phyloP scores from a whole-genome alignment of 331 rosid species.

The Rhamnella rubrinervis region DNA sequence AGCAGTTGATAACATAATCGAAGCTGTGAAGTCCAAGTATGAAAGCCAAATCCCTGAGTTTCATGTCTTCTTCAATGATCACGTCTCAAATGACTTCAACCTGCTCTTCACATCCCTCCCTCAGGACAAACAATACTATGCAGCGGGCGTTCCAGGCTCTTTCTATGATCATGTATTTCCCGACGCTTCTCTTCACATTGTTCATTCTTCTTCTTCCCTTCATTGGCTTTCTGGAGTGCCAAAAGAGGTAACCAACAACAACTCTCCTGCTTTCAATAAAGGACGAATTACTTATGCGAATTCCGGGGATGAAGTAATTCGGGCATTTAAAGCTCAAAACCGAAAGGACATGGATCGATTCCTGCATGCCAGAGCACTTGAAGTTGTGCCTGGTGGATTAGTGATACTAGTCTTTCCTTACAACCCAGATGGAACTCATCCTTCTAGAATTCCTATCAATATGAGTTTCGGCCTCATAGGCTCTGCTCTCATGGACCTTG shows the following conservation, averaged over 20 bases:
- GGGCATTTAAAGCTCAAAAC: constrained; percentile 16
- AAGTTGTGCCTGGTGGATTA: constrained; percentile 16
- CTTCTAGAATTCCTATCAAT: not conserved
- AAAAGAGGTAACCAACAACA: not conserved
- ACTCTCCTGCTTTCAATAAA: constrained; percentile 7
- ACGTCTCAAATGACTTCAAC: constrained; percentile 20
- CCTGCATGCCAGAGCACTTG: constrained; percentile 18
- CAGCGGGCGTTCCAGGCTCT: constrained; percentile 26
- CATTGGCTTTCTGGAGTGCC: constrained; percentile 17
- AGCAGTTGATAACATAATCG: constrained; percentile 6
- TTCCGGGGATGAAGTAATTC: constrained; percentile 5
- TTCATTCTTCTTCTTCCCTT: constrained; percentile 9
- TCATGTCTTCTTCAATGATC: constrained; percentile 19
- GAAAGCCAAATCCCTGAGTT: constrained; percentile 10
- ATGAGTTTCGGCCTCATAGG: not conserved
- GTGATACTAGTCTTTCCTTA: constrained; percentile 5
- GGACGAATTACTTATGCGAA: constrained; percentile 14
- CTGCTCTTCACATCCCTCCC: constrained; percentile 18
- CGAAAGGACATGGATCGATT: constrained; percentile 12
- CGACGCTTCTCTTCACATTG: constrained; percentile 15
- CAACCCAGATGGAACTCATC: not conserved
- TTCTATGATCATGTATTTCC: constrained; percentile 16
- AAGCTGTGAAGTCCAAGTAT: constrained; percentile 2
- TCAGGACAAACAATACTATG: constrained; percentile 7
- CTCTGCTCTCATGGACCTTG: constrained; percentile 18